Evolutionary conservation across 192 early-diverging fungal genomes (phyloP), one percentile per base, ranked within the genome.

Genomic region (Geranomyces michiganensis): DNA sequence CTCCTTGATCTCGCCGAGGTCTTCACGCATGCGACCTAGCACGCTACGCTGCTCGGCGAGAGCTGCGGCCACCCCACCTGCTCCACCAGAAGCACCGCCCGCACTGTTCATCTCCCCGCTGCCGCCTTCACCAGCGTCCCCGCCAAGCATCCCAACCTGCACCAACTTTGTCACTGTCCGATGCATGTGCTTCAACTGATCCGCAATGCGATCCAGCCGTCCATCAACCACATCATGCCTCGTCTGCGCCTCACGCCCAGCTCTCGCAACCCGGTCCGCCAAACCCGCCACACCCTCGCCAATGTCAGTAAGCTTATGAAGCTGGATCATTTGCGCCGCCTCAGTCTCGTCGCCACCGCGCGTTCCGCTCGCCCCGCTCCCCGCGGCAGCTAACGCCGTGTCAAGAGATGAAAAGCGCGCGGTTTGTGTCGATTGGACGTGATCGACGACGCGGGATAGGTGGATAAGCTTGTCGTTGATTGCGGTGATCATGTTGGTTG

Each of bases 381-480:
- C 14, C 0, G 61, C 32, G 19, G 55, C 30, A 0, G 17, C 17
- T 6, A 60, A 24, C 24, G 19, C 30, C 10, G 47, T 48, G 17
- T 72, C 70, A 0, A 72, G 15, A 26, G 44, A 26, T 15, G 59
- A 48, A 27, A 72, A 72, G 19, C 70, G 59, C 14, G 47, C 47
- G 6, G 60, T 72, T 55, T 72, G 71, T 9, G 70, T 67, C 19
- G 68, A 65, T 33, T 65, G 58, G 8, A 64, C 56, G 62, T 77
- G 76, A 44, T 77, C 76, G 9, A 72, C 41, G 3, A 72, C 47
- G 26, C 56, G 43, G 27, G 65, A 48, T 13, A 77, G 36, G 47
- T 72, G 70, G 19, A 77, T 77, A 1, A 77, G 53, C 46, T 77
- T 77, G 22, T 77, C 76, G 56, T 77, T 77, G 66, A 77, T 77